Conservation (phyloP, 225 moss, liverwort and hornwort species). For the Pleurozium schreberi region DNA sequence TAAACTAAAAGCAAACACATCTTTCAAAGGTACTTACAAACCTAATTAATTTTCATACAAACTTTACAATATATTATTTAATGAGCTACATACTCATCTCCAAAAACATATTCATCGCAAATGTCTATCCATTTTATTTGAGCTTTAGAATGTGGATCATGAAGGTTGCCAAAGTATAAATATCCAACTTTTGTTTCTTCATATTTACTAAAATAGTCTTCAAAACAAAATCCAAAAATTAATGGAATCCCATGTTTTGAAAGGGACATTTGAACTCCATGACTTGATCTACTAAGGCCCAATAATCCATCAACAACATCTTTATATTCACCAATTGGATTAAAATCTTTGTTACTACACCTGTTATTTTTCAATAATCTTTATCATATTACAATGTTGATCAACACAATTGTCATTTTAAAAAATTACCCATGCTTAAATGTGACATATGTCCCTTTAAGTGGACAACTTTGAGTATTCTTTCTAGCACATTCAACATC, state of each 20-base stretch:
- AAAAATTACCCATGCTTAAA: no score
- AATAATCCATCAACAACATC: constrained; percentile 10
- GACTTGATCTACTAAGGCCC: not conserved
- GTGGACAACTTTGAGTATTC: no score
- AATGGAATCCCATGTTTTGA: not conserved
- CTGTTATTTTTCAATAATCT: not conserved
- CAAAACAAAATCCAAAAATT: constrained; percentile 12
- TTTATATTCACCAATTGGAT: constrained; percentile 7
- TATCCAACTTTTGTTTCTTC: constrained; percentile 10
- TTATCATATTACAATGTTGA: no score
- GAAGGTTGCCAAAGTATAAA: constrained; percentile 14
- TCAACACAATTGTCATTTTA: not conserved
- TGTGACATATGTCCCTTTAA: no score
- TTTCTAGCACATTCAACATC: no score
- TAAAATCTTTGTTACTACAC: not conserved
- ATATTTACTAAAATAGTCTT: not conserved
- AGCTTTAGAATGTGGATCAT: not conserved
- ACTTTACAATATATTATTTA: not conserved
- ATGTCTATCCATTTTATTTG: not conserved
- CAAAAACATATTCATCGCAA: not conserved
- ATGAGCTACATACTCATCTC: constrained; percentile 14
- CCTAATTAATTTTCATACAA: not conserved
- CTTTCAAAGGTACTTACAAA: not conserved
- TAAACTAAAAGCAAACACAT: not conserved
- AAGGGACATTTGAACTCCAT: not conserved